Base-by-base conservation (phyloP, 2,329 filamentous ascomycete genomes). In the Xylaria sp. region DNA sequence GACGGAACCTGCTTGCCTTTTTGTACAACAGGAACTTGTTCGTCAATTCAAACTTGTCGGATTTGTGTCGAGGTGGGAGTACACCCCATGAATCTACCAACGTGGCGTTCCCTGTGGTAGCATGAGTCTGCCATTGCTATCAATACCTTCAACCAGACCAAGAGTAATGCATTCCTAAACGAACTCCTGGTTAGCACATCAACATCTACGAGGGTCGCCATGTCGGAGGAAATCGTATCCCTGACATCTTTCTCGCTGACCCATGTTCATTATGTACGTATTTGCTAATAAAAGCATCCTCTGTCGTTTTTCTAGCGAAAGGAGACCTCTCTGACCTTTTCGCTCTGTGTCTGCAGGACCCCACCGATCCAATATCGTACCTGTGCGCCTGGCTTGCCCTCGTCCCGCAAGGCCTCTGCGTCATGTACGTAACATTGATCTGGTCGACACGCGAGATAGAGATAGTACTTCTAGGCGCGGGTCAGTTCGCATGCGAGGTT, bases 341-440 rank as follows among this genome's bases (percentile, higher is more conserved):
- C 31, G 40, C 54, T 65, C 15, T 51, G n/a, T 48, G 20, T 46
- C 48, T 42, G 40, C 77, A 97, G 94, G 93, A 98, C 82, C 94
- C 97, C 5, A 82, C 89, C 69, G 95, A 98, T 81, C 88, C 87
- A 64, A 68, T 97, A 75, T 98, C 96, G 59, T 93, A 94, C 81
- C 79, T 93, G 57, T 97, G 93, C 80, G 96, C 96, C 74, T 97
- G 93, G 88, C 92, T 99, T 67, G 94, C 97, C 71, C 92, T 99
- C 67, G 88, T 97, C 64, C 96, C 96, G 0, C 96, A 99, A 80
- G 94, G 91, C 26, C 89, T 99, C 70, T 94, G 93, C 80, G 87
- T 99, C 76, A 89, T 93, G 75, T 99, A 99, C 81, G 92, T 89
- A 38, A 96, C 95, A 26, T 86, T 99, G 68, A 90, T 97, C 79